Conservation (phyloP, 495 filamentous ascomycete species). For the Neurospora sp. region DNA sequence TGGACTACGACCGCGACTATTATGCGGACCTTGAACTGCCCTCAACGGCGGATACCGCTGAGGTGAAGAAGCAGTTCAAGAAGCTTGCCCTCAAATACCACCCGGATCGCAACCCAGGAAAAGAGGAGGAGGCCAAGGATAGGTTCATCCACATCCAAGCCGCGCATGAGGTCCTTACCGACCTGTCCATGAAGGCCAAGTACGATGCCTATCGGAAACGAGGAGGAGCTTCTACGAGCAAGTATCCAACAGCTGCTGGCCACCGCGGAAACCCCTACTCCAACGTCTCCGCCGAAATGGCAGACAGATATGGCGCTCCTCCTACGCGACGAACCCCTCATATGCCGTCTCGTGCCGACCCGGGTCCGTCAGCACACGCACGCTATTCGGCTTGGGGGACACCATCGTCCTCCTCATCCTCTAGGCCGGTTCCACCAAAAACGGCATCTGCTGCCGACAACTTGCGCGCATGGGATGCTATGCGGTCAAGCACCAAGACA, state of each 20-base stretch:
- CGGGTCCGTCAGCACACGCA: constrained; percentile 3
- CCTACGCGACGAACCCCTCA: constrained; percentile 33
- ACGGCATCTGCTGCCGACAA: constrained; percentile 49
- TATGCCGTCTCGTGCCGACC: constrained; percentile 23
- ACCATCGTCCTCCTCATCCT: constrained; percentile 9
- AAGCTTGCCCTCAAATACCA: constrained; percentile 81
- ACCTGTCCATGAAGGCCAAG: constrained; percentile 54
- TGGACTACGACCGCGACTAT: constrained; percentile 67
- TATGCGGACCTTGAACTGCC: constrained; percentile 73
- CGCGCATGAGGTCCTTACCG: constrained; percentile 73
- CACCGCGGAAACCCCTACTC: constrained; percentile 45
- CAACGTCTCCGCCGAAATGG: constrained; percentile 31
- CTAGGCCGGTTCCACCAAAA: constrained; percentile 36
- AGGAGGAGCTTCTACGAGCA: neutral
- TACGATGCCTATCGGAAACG: constrained; percentile 62
- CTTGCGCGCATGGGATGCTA: constrained; percentile 61
- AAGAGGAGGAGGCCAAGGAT: constrained; percentile 63
- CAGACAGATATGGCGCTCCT: constrained; percentile 24
- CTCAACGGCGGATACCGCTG: constrained; percentile 50
- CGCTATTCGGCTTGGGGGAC: constrained; percentile 19
- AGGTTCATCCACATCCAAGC: constrained; percentile 80
- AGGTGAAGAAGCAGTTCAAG: constrained; percentile 79
- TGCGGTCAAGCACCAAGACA: constrained; percentile 29
- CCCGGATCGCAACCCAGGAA: constrained; percentile 81
- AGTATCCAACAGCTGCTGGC: constrained; percentile 33